Conservation (phyloP, 2,329 filamentous ascomycete genomes). For the Keithomyces neogunnii region DNA sequence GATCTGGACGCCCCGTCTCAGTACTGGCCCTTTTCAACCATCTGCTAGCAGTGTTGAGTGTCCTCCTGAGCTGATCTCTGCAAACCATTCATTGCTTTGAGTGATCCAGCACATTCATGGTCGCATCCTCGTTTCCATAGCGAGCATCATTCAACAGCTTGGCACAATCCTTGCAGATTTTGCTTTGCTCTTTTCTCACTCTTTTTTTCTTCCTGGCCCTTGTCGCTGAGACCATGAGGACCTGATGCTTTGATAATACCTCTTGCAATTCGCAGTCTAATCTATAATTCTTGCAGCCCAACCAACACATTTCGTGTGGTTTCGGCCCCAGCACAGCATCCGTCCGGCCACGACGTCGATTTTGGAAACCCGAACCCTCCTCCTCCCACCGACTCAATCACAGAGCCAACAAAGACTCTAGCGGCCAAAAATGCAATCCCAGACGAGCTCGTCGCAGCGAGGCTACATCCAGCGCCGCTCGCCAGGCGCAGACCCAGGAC, state of each 20-base stretch:
- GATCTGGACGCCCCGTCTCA: background rate
- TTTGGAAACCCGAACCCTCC: background rate
- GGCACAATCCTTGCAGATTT: background rate
- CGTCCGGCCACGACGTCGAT: background rate
- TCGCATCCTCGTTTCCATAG: background rate
- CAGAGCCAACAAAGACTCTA: background rate
- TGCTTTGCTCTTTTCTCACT: background rate
- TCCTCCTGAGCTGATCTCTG: too few relatives aligned
- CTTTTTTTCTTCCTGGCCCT: slow-evolving; percentile 10
- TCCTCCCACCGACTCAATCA: background rate
- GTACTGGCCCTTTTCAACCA: too few relatives aligned
- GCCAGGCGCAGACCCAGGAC: slow-evolving; percentile 52
- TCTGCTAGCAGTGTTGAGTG: too few relatives aligned
- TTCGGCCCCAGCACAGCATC: background rate
- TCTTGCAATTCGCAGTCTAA: background rate
- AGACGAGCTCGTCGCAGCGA: slow-evolving; percentile 42
- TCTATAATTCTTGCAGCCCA: slow-evolving; percentile 5
- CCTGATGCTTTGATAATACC: background rate
- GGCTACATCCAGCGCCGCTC: slow-evolving; percentile 49
- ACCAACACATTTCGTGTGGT: background rate
- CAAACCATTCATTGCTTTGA: too few relatives aligned
- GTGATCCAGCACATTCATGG: background rate
- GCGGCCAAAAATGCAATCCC: slow-evolving; percentile 34
- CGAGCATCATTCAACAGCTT: background rate
- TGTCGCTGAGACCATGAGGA: slow-evolving; percentile 14